Evolutionary conservation across 176 grass and related monocot genomes (phyloP), one percentile per base, ranked within the genome.

Genomic region (Avena atlantica): DNA sequence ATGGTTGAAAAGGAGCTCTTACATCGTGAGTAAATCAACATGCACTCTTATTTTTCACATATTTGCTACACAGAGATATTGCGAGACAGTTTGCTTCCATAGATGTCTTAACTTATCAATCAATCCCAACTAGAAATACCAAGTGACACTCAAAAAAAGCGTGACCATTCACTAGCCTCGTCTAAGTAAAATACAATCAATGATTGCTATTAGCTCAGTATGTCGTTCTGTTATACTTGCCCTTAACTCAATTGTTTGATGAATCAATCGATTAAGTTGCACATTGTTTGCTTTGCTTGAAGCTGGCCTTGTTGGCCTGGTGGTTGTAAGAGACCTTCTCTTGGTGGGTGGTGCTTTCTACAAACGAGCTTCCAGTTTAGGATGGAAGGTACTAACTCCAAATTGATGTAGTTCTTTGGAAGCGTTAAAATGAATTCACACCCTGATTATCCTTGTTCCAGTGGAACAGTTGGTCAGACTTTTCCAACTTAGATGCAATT

Each of bases 401-500:
- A 11, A 20, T 83, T 64, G 29, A 57, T n/a, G 48, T 82, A 73
- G 53, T 29, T 52, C 44, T 56, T 73, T 82, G 20, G 25, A 49
- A 69, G 12, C 55, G 69, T 61, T 86, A n/a, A 47, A 76, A 66
- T 57, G 50, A 69, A 83, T 52, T 61, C 51, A 81, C 53, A 45
- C 45, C 37, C 60, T 81, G 80, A 60, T 59, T n/a, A 58, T 74
- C 55, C 9, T 80, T 84, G 70, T 65, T 62, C 23, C 70, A 96
- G 96, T 98, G 91, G 96, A 92, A 92, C 50, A 91, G 63, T 91
- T 98, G 96, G 96, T 95, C 90, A 51, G 93, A 96, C 49, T 98
- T 96, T 52, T 74, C 92, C 72, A 98, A 94, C 84, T 89, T 98
- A 65, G 89, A 96, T 84, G 86, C 87, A 74, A 87, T 86, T 84